Evolutionary conservation across 805 yeast species (phyloP), one percentile per base, ranked within the genome.

Genomic region (Ogataea allantospora): DNA sequence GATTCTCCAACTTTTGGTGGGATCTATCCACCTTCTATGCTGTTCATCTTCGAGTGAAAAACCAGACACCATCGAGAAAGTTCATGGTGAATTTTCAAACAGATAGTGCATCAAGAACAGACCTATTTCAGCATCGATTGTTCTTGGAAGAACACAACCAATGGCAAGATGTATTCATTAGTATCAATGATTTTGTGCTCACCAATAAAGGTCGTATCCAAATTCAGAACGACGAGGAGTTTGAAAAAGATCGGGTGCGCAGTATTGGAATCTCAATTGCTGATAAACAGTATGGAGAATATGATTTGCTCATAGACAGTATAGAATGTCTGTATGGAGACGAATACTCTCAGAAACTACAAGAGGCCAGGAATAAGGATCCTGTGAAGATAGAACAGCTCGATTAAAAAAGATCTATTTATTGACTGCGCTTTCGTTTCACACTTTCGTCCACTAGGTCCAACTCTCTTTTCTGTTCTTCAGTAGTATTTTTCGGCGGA

Each of bases 121-220:
- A 87, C 60, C 65, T 87, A 46, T 87, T 78, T 61, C 95, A 87
- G 61, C 95, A 87, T 59, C 63, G 95, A 15, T 66, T 87, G 46
- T 87, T 84, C 51, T 63, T 83, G 47, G 73, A 4, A 86, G 88
- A 2, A 10, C 26, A 27, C 27, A 37, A 14, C 15, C 69, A 77
- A 44, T 86, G 95, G 95, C 93, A 87, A 56, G 82, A 88, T 2
- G 88, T 86, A 10, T 75, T 81, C 19, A 78, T 87, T 22, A 88
- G 93, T 30, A 65, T 87, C 34, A 74, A 78, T 47, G 88, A 83
- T 54, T 85, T 87, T 60, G 88, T 87, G 35, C 70, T 86, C 61
- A 87, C 95, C 15, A 85, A 84, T 57, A 78, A 84, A 70, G 95
- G 95, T n/a, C 46, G 42, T 30, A 50, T 64, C 11, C 68, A 72